phyloP scores from a whole-genome alignment of 1,284 basidiomycete species.

The Garcileccinum viscosum region DNA sequence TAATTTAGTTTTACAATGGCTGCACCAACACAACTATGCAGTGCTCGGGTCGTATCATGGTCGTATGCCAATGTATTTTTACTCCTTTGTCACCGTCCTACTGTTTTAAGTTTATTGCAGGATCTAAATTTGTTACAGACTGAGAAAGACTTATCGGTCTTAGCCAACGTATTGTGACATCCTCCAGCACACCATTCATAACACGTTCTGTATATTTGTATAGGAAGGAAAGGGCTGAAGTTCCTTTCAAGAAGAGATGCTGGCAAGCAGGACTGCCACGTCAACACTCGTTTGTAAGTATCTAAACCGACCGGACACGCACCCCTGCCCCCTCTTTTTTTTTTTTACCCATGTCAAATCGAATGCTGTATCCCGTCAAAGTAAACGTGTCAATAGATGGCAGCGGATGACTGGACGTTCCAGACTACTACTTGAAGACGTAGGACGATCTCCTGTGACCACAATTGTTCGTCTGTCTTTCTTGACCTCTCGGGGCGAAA shows the following conservation, averaged over 20 bases:
- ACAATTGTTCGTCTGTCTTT: neutral
- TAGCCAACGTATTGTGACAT: neutral
- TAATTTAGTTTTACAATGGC: neutral
- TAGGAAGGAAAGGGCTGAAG: neutral
- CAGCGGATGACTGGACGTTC: neutral
- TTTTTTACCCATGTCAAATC: neutral
- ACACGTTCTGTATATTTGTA: neutral
- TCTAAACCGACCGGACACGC: neutral
- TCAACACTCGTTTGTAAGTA: neutral
- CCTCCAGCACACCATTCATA: neutral
- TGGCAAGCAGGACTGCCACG: neutral
- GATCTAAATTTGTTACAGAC: neutral
- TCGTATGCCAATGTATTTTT: neutral
- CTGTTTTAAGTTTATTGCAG: neutral
- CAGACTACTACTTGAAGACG: neutral
- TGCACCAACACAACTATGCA: too few relatives aligned
- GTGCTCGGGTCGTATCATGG: neutral
- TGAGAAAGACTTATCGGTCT: neutral
- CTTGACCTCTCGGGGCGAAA: neutral
- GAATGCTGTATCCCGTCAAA: neutral
- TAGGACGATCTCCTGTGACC: neutral
- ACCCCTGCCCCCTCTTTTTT: neutral
- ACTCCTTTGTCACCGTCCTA: neutral
- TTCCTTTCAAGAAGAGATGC: neutral
- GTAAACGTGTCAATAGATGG: neutral